Conservation (phyloP, 2,329 filamentous ascomycete species). For the Sarocladiaceae sp. region DNA sequence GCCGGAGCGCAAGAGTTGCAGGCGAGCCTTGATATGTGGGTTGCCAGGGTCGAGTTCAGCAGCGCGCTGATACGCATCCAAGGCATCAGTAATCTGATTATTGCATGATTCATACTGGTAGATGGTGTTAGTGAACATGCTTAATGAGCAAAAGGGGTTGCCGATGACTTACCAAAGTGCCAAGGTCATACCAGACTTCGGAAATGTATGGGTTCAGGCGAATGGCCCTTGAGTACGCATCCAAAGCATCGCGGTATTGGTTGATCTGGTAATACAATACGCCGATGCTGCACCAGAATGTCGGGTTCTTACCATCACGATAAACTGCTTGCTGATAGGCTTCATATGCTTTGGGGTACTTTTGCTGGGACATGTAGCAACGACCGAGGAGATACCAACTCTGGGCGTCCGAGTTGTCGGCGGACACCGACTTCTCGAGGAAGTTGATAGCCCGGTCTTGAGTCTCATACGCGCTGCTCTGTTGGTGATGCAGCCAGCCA, state of each 20-base stretch:
- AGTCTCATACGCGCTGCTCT: slow-evolving; percentile 84
- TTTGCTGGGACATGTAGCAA: slow-evolving; percentile 99
- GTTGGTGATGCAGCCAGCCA: slow-evolving; percentile 95
- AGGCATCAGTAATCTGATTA: slow-evolving; percentile 93
- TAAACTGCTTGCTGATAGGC: slow-evolving; percentile 99
- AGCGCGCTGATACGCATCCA: slow-evolving; percentile 92
- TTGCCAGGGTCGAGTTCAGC: slow-evolving; percentile 92
- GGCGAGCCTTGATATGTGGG: slow-evolving; percentile 90
- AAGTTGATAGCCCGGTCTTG: slow-evolving; percentile 97
- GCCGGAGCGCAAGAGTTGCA: slow-evolving; percentile 83
- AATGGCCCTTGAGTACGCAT: slow-evolving; percentile 96
- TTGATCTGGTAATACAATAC: slow-evolving; percentile 99
- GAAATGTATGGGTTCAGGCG: slow-evolving; percentile 97
- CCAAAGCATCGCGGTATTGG: slow-evolving; percentile 95
- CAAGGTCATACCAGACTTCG: slow-evolving; percentile 98
- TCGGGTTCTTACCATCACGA: slow-evolving; percentile 93
- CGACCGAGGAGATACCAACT: slow-evolving; percentile 97
- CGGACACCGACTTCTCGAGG: slow-evolving; percentile 90
- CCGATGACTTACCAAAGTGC: slow-evolving; percentile 71
- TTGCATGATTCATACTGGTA: slow-evolving; percentile 93
- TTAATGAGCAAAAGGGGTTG: slow-evolving; percentile 2
- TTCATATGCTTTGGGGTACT: slow-evolving; percentile 97
- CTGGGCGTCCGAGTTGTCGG: slow-evolving; percentile 91
- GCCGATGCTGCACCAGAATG: slow-evolving; percentile 99
- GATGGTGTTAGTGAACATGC: slow-evolving; percentile 23